Percentiles rank a stretch among this genome's conserved stretches.
Conservation (phyloP, 345 rosid genomes). For the Cochlearia excelsa region DNA sequence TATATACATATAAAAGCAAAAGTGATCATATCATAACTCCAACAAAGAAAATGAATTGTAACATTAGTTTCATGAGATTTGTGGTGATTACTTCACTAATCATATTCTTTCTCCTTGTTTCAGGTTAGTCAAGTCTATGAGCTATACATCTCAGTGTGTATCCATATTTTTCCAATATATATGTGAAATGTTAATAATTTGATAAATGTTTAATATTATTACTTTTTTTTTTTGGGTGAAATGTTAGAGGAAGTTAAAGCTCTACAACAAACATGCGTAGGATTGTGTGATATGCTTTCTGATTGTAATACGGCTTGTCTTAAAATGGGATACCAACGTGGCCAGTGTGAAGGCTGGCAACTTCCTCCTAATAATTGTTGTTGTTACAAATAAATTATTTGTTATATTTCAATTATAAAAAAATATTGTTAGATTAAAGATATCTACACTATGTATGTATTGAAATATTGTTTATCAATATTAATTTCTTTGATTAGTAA, state of each 20-base stretch:
- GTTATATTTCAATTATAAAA: too few relatives aligned
- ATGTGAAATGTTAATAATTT: background rate
- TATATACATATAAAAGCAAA: background rate
- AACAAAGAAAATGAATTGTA: constrained; percentile 3
- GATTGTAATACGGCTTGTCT: background rate
- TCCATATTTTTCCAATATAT: background rate
- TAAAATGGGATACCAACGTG: constrained; percentile 14
- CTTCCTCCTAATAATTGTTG: background rate
- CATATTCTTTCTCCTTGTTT: background rate
- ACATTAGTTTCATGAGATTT: constrained; percentile 5
- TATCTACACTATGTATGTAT: too few relatives aligned
- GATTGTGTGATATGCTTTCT: background rate
- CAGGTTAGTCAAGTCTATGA: constrained; percentile 3
- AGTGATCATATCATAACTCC: background rate
- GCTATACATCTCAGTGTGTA: background rate
- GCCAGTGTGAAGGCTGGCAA: constrained; percentile 9
- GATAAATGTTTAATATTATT: background rate
- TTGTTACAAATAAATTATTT: constrained; percentile 9
- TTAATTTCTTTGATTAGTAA: too few relatives aligned
- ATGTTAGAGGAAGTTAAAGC: constrained; percentile 20
- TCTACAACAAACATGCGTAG: background rate
- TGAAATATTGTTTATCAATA: too few relatives aligned
- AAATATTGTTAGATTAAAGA: too few relatives aligned
- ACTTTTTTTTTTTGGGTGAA: background rate
- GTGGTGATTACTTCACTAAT: background rate